Percentiles rank a stretch among this genome's conserved stretches.
phyloP scores from a whole-genome alignment of 2,329 filamentous ascomycete genomes.

The Colletotrichum acutatum region DNA sequence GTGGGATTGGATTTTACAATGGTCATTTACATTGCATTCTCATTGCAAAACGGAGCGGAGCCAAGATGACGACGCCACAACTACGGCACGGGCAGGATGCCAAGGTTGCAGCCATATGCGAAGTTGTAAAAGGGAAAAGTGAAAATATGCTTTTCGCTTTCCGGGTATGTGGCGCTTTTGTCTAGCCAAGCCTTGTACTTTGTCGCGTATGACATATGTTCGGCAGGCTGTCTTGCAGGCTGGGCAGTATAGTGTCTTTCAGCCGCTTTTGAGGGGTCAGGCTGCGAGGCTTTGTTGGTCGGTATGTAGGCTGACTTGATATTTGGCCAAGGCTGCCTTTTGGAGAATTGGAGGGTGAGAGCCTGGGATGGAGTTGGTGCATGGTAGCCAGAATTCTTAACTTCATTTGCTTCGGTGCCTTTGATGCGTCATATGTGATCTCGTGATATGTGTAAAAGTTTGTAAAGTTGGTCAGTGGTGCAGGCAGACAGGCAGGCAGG shows the following conservation, averaged over 20 bases:
- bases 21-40: not conserved
- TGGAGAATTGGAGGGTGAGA: no score
- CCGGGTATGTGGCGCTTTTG: not conserved
- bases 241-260: not conserved
- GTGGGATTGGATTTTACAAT: not conserved
- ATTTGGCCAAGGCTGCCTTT: no score
- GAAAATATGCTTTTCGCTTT: not conserved
- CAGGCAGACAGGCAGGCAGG: not conserved
- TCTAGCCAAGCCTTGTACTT: not conserved
- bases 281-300: not conserved
- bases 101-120: no score
- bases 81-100: not conserved
- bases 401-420: not conserved
- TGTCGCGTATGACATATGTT: not conserved
- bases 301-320: not conserved
- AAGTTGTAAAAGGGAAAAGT: no score
- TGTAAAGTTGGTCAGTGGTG: no score
- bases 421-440: not conserved
- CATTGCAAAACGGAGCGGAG: not conserved
- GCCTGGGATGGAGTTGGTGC: no score
- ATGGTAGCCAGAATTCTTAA: not conserved
- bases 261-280: not conserved
- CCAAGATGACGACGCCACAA: not conserved
- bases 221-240: not conserved
- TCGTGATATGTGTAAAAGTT: not conserved